Conservation (phyloP, 768 basidiomycete species). For the Russula foetens region DNA sequence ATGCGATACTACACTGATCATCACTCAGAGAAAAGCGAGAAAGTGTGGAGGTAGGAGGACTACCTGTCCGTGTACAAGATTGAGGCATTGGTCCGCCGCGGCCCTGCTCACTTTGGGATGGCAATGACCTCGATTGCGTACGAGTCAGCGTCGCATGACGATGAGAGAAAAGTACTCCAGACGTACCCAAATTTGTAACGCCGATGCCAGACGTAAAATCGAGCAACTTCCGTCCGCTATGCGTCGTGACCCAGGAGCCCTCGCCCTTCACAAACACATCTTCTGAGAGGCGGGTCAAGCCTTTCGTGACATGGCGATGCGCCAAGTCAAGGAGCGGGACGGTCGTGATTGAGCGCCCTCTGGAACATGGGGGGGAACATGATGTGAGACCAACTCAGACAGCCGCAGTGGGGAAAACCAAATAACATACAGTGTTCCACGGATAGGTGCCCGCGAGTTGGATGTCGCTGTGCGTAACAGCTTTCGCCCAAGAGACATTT, state of each 20-base stretch:
- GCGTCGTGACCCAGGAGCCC: slow-evolving; percentile 19
- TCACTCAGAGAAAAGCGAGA: not conserved
- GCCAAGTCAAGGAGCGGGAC: slow-evolving; percentile 8
- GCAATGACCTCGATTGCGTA: slow-evolving; percentile 57
- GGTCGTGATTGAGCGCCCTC: slow-evolving; percentile 13
- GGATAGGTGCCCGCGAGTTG: not conserved
- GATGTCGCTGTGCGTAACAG: not conserved
- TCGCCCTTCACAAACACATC: slow-evolving; percentile 10
- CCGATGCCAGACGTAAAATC: slow-evolving; percentile 21
- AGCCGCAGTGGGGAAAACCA: no score
- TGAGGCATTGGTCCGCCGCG: slow-evolving; percentile 82
- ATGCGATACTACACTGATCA: slow-evolving; percentile 76
- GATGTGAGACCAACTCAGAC: not conserved
- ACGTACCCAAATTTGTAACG: slow-evolving; percentile 19
- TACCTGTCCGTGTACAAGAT: slow-evolving; percentile 73
- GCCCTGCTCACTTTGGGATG: slow-evolving; percentile 82
- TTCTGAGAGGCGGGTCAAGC: slow-evolving; percentile 11
- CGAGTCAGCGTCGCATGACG: not conserved
- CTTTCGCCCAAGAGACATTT: not conserved
- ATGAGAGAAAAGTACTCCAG: not conserved
- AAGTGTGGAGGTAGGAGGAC: not conserved
- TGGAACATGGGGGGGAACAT: not conserved
- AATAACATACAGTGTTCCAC: not conserved
- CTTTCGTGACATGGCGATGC: slow-evolving; percentile 14
- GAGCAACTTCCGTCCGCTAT: slow-evolving; percentile 15